Conservation (phyloP, 805 yeast species). For the Teunomyces atbi region DNA sequence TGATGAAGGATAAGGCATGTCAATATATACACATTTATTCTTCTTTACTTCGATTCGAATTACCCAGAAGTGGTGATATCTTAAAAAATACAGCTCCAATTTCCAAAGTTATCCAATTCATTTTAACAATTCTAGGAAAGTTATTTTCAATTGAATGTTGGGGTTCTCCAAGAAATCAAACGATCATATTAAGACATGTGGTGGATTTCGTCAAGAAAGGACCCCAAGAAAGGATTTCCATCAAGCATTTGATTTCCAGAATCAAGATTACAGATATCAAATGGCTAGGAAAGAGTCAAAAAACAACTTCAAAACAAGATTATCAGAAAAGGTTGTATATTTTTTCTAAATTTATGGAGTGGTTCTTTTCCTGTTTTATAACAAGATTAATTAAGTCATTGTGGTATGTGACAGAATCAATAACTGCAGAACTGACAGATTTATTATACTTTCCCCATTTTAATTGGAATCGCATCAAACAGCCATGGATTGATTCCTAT, state of each 20-base stretch:
- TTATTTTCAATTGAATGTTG: constrained; percentile 51
- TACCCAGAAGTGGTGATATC: constrained; percentile 17
- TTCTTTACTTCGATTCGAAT: constrained; percentile 2
- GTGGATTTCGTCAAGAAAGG: constrained; percentile 37
- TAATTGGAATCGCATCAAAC: constrained; percentile 51
- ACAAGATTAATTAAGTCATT: constrained; percentile 47
- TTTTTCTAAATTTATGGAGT: constrained; percentile 45
- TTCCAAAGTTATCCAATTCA: constrained; percentile 39
- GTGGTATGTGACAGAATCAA: constrained; percentile 65
- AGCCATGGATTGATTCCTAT: constrained; percentile 44
- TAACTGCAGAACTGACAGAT: constrained; percentile 25
- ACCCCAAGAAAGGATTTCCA: constrained; percentile 32
- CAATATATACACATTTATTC: constrained; percentile 33
- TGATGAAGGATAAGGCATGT: constrained; percentile 31
- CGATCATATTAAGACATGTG: constrained; percentile 34
- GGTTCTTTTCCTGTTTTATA: constrained; percentile 56
- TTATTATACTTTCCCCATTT: constrained; percentile 55
- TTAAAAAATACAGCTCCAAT: constrained; percentile 30
- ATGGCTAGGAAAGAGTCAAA: constrained; percentile 51
- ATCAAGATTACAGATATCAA: constrained; percentile 44
- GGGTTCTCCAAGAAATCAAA: constrained; percentile 54
- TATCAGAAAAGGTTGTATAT: constrained; percentile 32
- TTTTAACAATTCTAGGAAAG: constrained; percentile 42
- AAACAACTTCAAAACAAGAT: constrained; percentile 40
- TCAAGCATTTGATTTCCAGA: constrained; percentile 29